These are phyloP conservation scores for Cylindrotheca fusiformis DNA, from an alignment of 108 stramenopile species.

Conservation along the genomic window DNA sequence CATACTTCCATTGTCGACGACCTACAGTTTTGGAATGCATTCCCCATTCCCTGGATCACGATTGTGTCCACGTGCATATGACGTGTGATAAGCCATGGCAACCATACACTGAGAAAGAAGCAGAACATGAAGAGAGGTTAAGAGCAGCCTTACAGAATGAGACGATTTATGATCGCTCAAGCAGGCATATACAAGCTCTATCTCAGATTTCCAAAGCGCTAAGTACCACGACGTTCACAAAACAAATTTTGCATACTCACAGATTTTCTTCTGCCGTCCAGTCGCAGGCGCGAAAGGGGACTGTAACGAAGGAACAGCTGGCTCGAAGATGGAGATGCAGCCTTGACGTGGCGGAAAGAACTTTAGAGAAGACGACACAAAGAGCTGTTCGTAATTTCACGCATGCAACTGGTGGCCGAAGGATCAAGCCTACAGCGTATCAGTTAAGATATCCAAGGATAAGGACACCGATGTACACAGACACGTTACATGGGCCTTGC, in stretches of 20 bases:
- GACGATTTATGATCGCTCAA: too few relatives aligned
- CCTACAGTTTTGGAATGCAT: background rate
- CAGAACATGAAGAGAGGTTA: background rate
- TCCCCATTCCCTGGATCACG: background rate
- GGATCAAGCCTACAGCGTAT: slow-evolving; percentile 17
- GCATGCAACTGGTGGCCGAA: slow-evolving; percentile 5
- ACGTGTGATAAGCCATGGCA: too few relatives aligned
- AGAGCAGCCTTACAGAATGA: background rate
- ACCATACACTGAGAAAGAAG: too few relatives aligned
- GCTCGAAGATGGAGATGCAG: slow-evolving; percentile 22
- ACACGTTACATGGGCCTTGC: slow-evolving; percentile 8
- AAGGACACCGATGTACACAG: too few relatives aligned
- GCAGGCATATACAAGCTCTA: too few relatives aligned
- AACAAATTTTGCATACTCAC: background rate
- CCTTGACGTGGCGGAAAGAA: slow-evolving; percentile 19
- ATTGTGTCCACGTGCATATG: too few relatives aligned
- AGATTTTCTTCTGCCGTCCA: background rate
- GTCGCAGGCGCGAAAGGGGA: background rate
- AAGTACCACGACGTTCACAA: background rate
- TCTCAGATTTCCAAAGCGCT: background rate
- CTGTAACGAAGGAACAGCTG: background rate
- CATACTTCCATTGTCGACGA: background rate
- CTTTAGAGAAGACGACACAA: slow-evolving; percentile 27
- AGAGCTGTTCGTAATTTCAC: slow-evolving; percentile 16
- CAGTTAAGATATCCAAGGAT: too few relatives aligned